Percentiles rank a stretch among this genome's conserved stretches.
Evolutionary conservation across 139 green algal genomes (phyloP).

Genomic region (Volvox reticuliferus): DNA sequence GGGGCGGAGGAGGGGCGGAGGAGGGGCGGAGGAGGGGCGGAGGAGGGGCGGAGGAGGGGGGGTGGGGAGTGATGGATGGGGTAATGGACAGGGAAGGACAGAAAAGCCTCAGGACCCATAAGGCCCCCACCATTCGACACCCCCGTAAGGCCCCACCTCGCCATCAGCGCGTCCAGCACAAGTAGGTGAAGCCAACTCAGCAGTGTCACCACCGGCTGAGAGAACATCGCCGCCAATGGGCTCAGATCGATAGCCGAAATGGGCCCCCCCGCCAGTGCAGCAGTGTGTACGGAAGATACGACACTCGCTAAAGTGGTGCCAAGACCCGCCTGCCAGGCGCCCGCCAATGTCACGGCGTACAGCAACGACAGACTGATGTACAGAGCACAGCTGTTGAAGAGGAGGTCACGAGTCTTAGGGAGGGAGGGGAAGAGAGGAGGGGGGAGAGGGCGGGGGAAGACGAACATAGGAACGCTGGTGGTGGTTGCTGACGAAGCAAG

Average conservation of each 20-base stretch:
- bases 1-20: neutral
- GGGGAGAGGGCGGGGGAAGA: too few relatives aligned
- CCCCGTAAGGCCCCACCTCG: neutral
- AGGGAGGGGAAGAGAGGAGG: neutral
- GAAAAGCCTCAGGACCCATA: neutral
- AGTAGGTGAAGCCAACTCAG: slow-evolving; percentile 41
- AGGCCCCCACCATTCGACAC: neutral
- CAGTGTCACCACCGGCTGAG: neutral
- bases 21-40: neutral
- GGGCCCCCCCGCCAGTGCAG: neutral
- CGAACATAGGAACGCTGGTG: too few relatives aligned
- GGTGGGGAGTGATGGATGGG: too few relatives aligned
- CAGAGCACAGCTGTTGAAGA: slow-evolving; percentile 13
- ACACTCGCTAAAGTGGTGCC: neutral
- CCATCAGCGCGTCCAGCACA: slow-evolving; percentile 34
- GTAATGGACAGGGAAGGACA: neutral
- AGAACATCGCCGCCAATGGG: slow-evolving; percentile 16
- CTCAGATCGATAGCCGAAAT: neutral
- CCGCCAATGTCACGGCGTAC: neutral
- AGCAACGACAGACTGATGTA: neutral
- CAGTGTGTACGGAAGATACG: neutral
- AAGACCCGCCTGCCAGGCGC: slow-evolving; percentile 13
- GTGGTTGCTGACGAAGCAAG: too few relatives aligned
- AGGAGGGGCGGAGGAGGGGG: neutral
- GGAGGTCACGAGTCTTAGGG: neutral